Base-by-base conservation (phyloP, 2,329 filamentous ascomycete species). In the Trichoderma pleuroti region DNA sequence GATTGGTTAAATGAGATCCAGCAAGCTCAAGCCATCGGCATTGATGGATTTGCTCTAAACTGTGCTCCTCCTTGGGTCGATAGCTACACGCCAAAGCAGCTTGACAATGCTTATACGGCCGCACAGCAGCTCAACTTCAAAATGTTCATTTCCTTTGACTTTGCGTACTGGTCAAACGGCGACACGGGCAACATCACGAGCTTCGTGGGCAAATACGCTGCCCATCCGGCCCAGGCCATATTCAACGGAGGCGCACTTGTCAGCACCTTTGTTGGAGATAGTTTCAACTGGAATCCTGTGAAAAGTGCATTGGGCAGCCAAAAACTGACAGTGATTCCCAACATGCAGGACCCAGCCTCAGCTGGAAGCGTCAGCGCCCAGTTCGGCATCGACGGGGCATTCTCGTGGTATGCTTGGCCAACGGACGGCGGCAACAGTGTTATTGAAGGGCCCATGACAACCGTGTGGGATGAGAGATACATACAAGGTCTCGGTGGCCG, bases 131-230 rank as follows among this genome's bases (percentile, higher is more conserved):
- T 74, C 12, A 71, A 70, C 46, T 75, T 74, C 60, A 74, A 72
- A 32, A 71, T 75, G 60, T 76, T 76, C 68, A 74, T 76, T 68
- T 76, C 74, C 1, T 75, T 74, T 36, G 74, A 75, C 68, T 76
- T 76, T 59, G 73, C 73, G 9, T 76, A 75, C 69, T 76, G 74
- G 74, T 69, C 68, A n/a, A 72, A 71, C 21, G 72, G 71, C 49
- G 74, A 76, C 49, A 72, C 72, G 1, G 65, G 56, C 39, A 68
- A 73, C 21, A 76, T 75, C 57, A 72, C 70, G 6, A 68, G 70
- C 61, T 68, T 74, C 26, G 42, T 74, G 5, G 66, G 64, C 52
- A 72, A 73, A 70, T 74, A 74, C 69, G 70, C 56, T 14, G 16
- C 67, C 16, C 68, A 73, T 49, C 68, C 74, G 14, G 74, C 65